Conservation (phyloP, 768 basidiomycete genomes). For the Tylopilus cervinicoccineus region DNA sequence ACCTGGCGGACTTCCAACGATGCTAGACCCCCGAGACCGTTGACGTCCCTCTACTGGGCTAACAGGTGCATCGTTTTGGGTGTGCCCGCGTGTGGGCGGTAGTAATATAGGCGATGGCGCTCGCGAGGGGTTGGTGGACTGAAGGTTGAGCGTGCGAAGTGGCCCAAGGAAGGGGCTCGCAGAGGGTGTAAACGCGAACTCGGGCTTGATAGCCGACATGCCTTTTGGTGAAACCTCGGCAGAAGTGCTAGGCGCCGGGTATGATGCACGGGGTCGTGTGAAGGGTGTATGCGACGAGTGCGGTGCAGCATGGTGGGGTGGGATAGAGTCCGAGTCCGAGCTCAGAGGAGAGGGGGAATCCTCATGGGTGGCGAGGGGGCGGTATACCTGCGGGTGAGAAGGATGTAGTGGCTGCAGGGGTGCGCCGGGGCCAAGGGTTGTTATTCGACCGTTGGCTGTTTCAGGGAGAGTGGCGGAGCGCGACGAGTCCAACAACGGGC, state of each 20-base stretch:
- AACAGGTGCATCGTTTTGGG: slow-evolving; percentile 24
- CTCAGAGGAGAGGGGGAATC: slow-evolving; percentile 70
- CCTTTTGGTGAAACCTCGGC: slow-evolving; percentile 31
- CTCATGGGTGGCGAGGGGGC: slow-evolving; percentile 41
- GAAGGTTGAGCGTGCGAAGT: slow-evolving; percentile 69
- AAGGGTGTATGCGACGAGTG: slow-evolving; percentile 28
- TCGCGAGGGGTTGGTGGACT: slow-evolving; percentile 63
- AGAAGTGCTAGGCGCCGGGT: slow-evolving; percentile 17
- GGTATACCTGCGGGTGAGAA: slow-evolving; percentile 30
- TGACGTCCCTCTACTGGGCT: slow-evolving; percentile 35
- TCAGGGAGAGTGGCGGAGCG: slow-evolving; percentile 16
- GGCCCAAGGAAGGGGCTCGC: slow-evolving; percentile 81
- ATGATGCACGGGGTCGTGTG: slow-evolving; percentile 26
- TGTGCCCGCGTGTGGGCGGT: slow-evolving; percentile 42
- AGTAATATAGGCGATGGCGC: slow-evolving; percentile 69
- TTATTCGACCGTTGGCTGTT: slow-evolving; percentile 12
- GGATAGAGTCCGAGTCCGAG: slow-evolving; percentile 55
- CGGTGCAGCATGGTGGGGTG: slow-evolving; percentile 26
- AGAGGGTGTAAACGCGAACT: slow-evolving; percentile 57
- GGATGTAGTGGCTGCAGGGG: slow-evolving; percentile 42
- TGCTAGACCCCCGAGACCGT: slow-evolving; percentile 28
- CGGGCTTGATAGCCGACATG: slow-evolving; percentile 25
- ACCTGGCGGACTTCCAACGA: slow-evolving; percentile 37
- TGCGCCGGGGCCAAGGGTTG: slow-evolving; percentile 17
- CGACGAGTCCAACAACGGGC: slow-evolving; percentile 18